Evolutionary conservation across 2,329 filamentous ascomycete genomes (phyloP).

Genomic region (Paecilomyces sp.): DNA sequence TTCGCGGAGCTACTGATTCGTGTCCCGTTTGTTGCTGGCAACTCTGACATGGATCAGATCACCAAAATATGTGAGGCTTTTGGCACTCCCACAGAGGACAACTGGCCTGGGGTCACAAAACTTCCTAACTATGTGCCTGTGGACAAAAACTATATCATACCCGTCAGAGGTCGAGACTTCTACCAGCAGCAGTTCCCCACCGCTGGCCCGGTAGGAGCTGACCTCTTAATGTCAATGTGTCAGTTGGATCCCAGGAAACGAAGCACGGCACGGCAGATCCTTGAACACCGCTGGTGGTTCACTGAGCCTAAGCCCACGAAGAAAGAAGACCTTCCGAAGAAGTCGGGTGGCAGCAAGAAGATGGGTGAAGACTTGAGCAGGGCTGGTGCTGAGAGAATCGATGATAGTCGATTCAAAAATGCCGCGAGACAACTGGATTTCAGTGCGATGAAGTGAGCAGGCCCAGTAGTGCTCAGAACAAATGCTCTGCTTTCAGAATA

Average conservation of each 20-base stretch:
- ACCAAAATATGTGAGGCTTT: slow-evolving; percentile 75
- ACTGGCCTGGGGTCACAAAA: slow-evolving; percentile 85
- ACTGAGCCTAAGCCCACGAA: slow-evolving; percentile 74
- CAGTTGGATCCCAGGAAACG: slow-evolving; percentile 79
- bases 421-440: slow-evolving; percentile 81
- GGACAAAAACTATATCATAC: slow-evolving; percentile 50
- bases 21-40: slow-evolving; percentile 73
- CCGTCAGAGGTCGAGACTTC: slow-evolving; percentile 56
- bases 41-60: slow-evolving; percentile 81
- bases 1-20: slow-evolving; percentile 86
- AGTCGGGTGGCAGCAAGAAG: slow-evolving; percentile 64
- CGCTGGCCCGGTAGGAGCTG: slow-evolving; percentile 74
- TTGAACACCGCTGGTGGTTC: slow-evolving; percentile 82
- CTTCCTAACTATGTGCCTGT: slow-evolving; percentile 74
- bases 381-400: slow-evolving; percentile 59
- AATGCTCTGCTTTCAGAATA: not conserved
- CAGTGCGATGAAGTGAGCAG: slow-evolving; percentile 36
- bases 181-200: slow-evolving; percentile 73
- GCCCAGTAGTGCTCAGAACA: not conserved
- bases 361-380: slow-evolving; percentile 78
- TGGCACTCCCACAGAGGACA: slow-evolving; percentile 86
- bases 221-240: slow-evolving; percentile 79
- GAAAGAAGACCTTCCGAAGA: slow-evolving; percentile 73
- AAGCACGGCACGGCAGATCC: slow-evolving; percentile 67
- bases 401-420: slow-evolving; percentile 59